Base-by-base conservation (phyloP, 208 protist species). In the Crithidia fasciculata region DNA sequence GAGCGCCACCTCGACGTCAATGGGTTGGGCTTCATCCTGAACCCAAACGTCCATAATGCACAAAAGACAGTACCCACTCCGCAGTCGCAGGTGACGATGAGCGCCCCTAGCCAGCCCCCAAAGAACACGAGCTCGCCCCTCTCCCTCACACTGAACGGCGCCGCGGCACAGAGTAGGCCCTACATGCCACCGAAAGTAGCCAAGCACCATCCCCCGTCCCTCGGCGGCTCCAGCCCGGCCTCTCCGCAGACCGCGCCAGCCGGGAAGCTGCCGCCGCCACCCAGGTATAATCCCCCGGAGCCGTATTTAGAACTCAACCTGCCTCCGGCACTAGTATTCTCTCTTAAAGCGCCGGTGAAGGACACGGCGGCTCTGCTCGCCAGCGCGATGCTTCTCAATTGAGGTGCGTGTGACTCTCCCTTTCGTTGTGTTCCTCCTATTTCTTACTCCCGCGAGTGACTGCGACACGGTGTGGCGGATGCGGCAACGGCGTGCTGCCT, bases 1-100 rank as follows among this genome's bases (percentile, higher is more conserved):
- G 92, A 96, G 81, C 92, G 92, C 8, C 89, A 96, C 75, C 74
- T 96, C 39, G 92, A 96, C 57, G 89, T 95, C 50, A 93, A 93
- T 50, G 92, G 92, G 9, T 73, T 90, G 10, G 92, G 92, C 9
- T 96, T 95, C 65, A 95, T 96, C 80, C 73, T 96, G 41, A 95
- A 96, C 49, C 85, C 89, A 13, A 94, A 95, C 54, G 92, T 95
- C 10, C 92, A 96, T 64, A 96, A 96, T 65, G 89, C 89, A 10
- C 89, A 94, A 72, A 93, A 94, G 75, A 91, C 89, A 47, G 84
- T 96, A 16, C 53, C 86, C 41, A 61, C 87, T n/a, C 71, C 70
- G 41, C 71, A 72, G 78, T 72, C 74, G 54, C 61, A 60, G 58
- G 56, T 68, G 60, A 44, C 70, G 40, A 56, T 63, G 62, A 68